Evolutionary conservation across 345 rosid species (phyloP).

Genomic region (Melastoma malabathricum): DNA sequence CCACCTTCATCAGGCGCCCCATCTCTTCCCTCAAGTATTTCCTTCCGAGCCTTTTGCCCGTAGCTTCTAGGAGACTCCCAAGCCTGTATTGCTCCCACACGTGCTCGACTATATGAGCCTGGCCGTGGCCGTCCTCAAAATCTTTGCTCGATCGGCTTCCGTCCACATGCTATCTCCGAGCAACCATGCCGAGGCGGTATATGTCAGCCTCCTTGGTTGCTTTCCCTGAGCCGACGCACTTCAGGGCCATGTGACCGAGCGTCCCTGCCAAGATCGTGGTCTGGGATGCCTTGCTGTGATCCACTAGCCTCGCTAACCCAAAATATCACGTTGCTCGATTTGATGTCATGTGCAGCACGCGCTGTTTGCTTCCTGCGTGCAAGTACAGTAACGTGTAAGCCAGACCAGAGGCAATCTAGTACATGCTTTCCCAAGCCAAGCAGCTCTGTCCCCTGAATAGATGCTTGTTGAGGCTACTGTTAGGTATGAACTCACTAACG

Average conservation of each 20-base stretch:
- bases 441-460: slow-evolving; percentile 10
- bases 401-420: slow-evolving; percentile 12
- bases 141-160: slow-evolving; percentile 2
- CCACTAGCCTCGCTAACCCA: slow-evolving; percentile 21
- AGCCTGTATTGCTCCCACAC: slow-evolving; percentile 13
- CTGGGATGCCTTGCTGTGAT: slow-evolving; percentile 14
- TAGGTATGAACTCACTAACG: slow-evolving; percentile 12
- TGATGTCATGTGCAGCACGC: slow-evolving; percentile 19
- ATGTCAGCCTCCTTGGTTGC: slow-evolving; percentile 11
- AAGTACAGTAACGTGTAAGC: slow-evolving; percentile 14
- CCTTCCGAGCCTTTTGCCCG: not conserved
- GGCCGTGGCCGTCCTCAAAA: not conserved
- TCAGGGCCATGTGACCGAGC: slow-evolving; percentile 12
- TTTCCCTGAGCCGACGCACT: slow-evolving; percentile 4
- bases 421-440: slow-evolving; percentile 15
- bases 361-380: slow-evolving; percentile 13
- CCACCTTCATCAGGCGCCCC: slow-evolving; percentile 9
- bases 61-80: not conserved
- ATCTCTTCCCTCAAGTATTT: slow-evolving; percentile 8
- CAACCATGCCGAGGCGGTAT: slow-evolving; percentile 12
- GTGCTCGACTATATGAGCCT: slow-evolving; percentile 4
- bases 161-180: slow-evolving; percentile 14
- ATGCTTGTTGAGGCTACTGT: slow-evolving; percentile 11
- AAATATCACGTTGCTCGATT: slow-evolving; percentile 20
- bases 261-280: slow-evolving; percentile 18